A percentile compares a stretch with the other conserved stretches of the same genome.
Evolutionary conservation across 2,329 filamentous ascomycete genomes (phyloP).

Genomic region (Didymella arachidicola): DNA sequence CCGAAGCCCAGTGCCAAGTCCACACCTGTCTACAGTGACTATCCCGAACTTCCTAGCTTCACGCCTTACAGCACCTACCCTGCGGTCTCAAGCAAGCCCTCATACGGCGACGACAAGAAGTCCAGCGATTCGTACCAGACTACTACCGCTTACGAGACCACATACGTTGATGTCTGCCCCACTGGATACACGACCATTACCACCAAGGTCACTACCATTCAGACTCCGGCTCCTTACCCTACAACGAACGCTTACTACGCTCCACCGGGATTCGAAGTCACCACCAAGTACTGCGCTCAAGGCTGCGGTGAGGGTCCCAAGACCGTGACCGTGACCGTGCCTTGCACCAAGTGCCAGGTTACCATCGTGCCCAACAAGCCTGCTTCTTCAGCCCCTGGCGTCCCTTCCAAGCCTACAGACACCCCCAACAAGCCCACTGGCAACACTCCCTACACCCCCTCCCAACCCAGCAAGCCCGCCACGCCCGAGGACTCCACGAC

Average conservation of each 20-base stretch:
- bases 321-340: conserved; percentile 39
- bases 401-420: conserved; percentile 7
- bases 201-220: conserved; percentile 26
- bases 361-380: conserved; percentile 8
- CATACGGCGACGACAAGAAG: conserved; percentile 14
- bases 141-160: conserved; percentile 37
- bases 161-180: conserved; percentile 45
- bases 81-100: conserved; percentile 19
- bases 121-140: conserved; percentile 20
- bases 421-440: conserved; percentile 1
- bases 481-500: conserved; percentile 8
- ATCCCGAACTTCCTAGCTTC: conserved; percentile 21
- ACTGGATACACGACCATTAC: conserved; percentile 46
- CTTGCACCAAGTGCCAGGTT: conserved; percentile 23
- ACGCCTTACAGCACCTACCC: conserved; percentile 22
- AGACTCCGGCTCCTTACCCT: conserved; percentile 22
- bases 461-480: conserved; percentile 12
- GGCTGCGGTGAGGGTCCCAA: conserved; percentile 36
- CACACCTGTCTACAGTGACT: conserved; percentile 20
- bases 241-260: conserved; percentile 24
- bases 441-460: conserved; percentile 10
- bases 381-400: conserved; percentile 1
- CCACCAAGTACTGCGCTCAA: conserved; percentile 38
- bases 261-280: conserved; percentile 38
- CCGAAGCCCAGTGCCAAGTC: conserved; percentile 14